Evolutionary conservation across 2,329 filamentous ascomycete species (phyloP), one percentile per base, ranked within the genome.

Genomic region (Fusarium tjaetaba): DNA sequence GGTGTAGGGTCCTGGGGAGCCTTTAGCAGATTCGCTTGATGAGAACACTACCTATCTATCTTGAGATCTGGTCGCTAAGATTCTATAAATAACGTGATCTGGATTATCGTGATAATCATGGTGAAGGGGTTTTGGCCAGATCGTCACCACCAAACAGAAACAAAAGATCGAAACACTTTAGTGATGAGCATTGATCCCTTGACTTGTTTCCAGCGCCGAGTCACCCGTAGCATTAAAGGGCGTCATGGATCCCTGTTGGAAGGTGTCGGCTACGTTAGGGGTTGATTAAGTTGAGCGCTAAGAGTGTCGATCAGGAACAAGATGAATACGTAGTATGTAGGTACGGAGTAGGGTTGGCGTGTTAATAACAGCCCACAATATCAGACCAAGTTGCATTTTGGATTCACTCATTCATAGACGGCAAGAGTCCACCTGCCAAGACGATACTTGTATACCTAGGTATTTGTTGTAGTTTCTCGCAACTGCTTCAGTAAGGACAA

Each of bases 251-350:
- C 71, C 59, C 52, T 68, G 56, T 38, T 55, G 42, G 39, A 46
- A 72, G 52, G 30, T 58, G 34, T 68, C 22, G 45, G 48, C n/a
- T 69, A 64, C 30, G 66, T 70, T 65, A 34, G 28, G 60, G 41
- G 42, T 62, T 65, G 56, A 69, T 49, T 64, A 48, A 45, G 52
- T 70, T 73, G 70, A 68, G 72, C 72, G 72, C 72, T 62, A 75
- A 65, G 48, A 22, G 52, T 43, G 72, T 59, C 72, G 69, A 74
- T 74, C 72, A 74, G 69, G 72, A 67, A 74, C 72, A 65, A 49
- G 71, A 60, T 51, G 45, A 46, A 36, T 28, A 28, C 28, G 7
- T 28, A 28, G 28, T 28, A 28, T 6, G 28, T 28, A 28, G 28
- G 28, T 28, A 28, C 28, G 28, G 55, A 43, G n/a, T 28, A 58